Percentiles rank a stretch among this genome's conserved stretches.
Evolutionary conservation across 106 monocot species (phyloP).

Genomic region (Phalaenopsis equestris): DNA sequence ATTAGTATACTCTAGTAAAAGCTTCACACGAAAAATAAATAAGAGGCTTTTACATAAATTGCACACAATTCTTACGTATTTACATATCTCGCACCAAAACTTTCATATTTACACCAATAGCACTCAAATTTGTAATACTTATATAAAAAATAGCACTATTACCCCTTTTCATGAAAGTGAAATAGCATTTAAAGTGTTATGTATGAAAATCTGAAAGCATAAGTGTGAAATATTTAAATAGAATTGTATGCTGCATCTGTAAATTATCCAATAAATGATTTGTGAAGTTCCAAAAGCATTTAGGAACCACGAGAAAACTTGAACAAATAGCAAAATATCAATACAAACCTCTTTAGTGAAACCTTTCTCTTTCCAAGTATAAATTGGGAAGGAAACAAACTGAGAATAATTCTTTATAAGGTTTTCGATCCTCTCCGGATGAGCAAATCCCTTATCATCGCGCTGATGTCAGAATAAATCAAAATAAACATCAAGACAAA

Average conservation of each 20-base stretch:
- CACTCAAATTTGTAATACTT: no score
- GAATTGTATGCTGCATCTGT: no score
- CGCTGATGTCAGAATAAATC: slow-evolving; percentile 29
- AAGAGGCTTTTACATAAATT: no score
- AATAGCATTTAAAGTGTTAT: no score
- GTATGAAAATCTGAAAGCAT: no score
- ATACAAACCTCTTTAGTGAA: slow-evolving; percentile 77
- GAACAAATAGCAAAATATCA: not conserved
- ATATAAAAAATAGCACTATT: no score
- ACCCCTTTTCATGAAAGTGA: no score
- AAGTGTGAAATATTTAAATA: no score
- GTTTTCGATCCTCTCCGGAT: slow-evolving; percentile 88
- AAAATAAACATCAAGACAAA: not conserved
- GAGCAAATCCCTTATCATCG: slow-evolving; percentile 90
- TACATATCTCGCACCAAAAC: no score
- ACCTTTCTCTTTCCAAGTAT: slow-evolving; percentile 97
- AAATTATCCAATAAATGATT: no score
- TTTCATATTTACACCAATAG: no score
- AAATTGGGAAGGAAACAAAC: slow-evolving; percentile 96
- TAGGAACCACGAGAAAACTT: not conserved
- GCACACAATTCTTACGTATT: no score
- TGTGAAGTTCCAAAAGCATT: not conserved
- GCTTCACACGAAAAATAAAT: not conserved
- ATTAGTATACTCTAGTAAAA: not conserved
- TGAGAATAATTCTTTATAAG: slow-evolving; percentile 99